Base-by-base conservation (phyloP, 257 asterid genomes). In the Solanum etuberosum region DNA sequence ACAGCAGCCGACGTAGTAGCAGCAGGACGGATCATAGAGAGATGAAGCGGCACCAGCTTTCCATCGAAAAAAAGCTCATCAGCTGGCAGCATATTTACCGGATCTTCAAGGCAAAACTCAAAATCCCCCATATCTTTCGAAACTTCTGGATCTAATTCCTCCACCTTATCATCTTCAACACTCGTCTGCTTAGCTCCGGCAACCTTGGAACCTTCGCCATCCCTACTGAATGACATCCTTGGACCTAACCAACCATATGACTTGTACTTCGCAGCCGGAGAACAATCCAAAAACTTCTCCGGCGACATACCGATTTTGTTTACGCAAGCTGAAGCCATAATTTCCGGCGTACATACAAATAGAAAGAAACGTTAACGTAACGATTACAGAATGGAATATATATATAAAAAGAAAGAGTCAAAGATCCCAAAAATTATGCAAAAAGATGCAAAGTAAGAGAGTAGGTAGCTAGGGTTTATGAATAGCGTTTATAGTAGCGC, bases 1-100 rank as follows among this genome's bases (percentile, higher is more conserved):
- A 91, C 76, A 10, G 89, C 21, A 2, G 68, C 89, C 7, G 93
- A 76, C 31, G 15, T 68, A 21, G 83, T 9, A 16, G 83, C 23
- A 11, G 51, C 57, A 21, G 89, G 90, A 8, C 95, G 97, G 48
- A 89, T 67, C 85, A 88, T n/a, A 15, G 94, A 91, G n/a, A 92
- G 93, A 11, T 94, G 98, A 80, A 94, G 68, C 5, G 99, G 99
- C 5, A 94, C 90, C 12, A 97, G 97, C 87, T 95, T 97, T 12
- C 99, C 99, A 78, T 95, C 93, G 67, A 93, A 93, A 90, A 97
- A 97, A 4, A 97, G 97, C 95, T 95, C 96, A 85, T 97, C 99
- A 7, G 99, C 99, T 32, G 98, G 96, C 7, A 94, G 94, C 97
- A 97, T 94, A 9, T 86, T 90, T 9, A 93, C 98, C 87, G 98